Evolutionary conservation across 2,329 filamentous ascomycete species (phyloP), one percentile per base, ranked within the genome.

Genomic region (Lasiodiplodia sp.): DNA sequence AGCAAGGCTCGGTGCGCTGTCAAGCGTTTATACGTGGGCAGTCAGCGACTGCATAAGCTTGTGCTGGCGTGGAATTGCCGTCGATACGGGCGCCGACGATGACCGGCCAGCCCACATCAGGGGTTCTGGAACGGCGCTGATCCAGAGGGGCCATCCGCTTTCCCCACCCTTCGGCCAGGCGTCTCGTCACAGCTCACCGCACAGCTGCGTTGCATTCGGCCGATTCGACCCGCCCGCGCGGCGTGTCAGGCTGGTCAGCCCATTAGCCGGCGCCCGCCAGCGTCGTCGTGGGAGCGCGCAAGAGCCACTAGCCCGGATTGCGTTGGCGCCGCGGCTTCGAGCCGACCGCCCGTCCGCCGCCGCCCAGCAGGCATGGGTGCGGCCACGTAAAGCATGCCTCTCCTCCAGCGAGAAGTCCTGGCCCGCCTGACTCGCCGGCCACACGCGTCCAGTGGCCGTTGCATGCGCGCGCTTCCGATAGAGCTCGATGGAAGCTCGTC

Each of bases 1-100:
- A 56, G 64, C 34, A 74, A 73, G 70, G 72, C 70, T 68, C 72
- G 76, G 74, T 80, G 76, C 75, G 78, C 76, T 79, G 78, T 80
- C 78, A 77, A 75, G 72, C 74, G 71, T 74, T 76, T 71, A 78
- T 77, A 76, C 76, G 77, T 73, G 72, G 62, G 38, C 65, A 64
- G 47, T 31, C 57, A 62, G 60, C 60, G 28, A 49, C 28, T 64
- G 67, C 68, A 62, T 67, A 56, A 69, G 66, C 63, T 64, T 47
- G 44, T 47, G 44, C 60, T 63, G 56, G 44, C 52, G 57, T 64
- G 66, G 34, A 58, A 28, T 16, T 31, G 55, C 55, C 55, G 34
- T 58, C 55, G 55, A 58, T 58, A 58, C 55, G 55, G 34, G 64
- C 63, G 63, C 55, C 55, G 55, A 58, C 25, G 55, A 40, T 58